These are phyloP conservation scores for Porphyrellus cyaneotinctus DNA, from an alignment of 768 basidiomycete genomes.

Conservation along the genomic window DNA sequence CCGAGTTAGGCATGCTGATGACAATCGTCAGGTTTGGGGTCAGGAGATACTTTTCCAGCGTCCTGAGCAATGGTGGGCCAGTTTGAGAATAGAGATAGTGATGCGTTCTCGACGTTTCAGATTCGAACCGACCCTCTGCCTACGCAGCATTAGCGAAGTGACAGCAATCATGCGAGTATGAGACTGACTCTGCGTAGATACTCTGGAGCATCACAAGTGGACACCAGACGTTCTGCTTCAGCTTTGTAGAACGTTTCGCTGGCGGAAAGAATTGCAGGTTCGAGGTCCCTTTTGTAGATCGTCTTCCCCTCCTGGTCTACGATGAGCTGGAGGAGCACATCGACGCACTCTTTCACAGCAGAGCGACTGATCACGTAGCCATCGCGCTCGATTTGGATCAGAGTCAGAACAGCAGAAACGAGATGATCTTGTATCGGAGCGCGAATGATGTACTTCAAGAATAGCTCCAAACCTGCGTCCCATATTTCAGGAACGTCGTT, in stretches of 20 bases:
- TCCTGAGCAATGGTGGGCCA: conserved; percentile 58
- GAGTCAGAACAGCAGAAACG: conserved; percentile 74
- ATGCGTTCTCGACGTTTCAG: conserved; percentile 79
- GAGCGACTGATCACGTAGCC: conserved; percentile 90
- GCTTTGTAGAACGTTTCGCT: conserved; percentile 74
- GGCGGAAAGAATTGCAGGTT: conserved; percentile 74
- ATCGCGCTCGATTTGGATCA: conserved; percentile 88
- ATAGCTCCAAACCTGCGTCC: conserved; percentile 79
- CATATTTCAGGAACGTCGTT: conserved; percentile 76
- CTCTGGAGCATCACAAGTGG: conserved; percentile 73
- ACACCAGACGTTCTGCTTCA: conserved; percentile 69
- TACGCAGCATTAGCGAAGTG: conserved; percentile 31
- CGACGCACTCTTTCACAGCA: conserved; percentile 82
- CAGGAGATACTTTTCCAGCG: conserved; percentile 75
- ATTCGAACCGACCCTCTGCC: conserved; percentile 76
- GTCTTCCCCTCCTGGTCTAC: conserved; percentile 47
- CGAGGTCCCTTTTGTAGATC: conserved; percentile 80
- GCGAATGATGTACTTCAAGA: conserved; percentile 75
- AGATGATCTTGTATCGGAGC: conserved; percentile 82
- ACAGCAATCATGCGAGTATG: not conserved
- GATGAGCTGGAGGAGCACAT: conserved; percentile 71
- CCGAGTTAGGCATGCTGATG: conserved; percentile 77
- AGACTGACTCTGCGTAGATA: conserved; percentile 72
- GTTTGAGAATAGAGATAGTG: conserved; percentile 84
- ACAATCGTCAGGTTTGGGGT: conserved; percentile 71